A percentile compares a stretch with the other conserved stretches of the same genome.
Conservation (phyloP, 2,329 filamentous ascomycete species). For the Colletotrichum liaoningense region DNA sequence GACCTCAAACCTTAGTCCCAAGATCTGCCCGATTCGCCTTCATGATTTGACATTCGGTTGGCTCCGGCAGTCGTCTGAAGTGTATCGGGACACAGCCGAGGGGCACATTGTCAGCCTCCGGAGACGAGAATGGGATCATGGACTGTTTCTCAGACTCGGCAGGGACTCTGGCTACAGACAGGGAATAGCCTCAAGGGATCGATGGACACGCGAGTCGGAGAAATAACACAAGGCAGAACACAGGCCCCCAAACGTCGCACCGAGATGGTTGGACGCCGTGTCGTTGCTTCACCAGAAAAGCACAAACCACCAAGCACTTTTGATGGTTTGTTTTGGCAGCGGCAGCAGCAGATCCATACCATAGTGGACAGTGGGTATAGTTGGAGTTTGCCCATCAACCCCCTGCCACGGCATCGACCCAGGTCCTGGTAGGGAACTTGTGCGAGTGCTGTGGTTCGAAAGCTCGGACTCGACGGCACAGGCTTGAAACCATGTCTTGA, state of each 20-base stretch:
- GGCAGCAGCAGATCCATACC: constrained; percentile 21
- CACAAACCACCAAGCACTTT: constrained; percentile 18
- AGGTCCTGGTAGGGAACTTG: constrained; percentile 30
- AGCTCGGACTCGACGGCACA: constrained; percentile 14
- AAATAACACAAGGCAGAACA: constrained; percentile 28
- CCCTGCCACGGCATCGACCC: constrained; percentile 9
- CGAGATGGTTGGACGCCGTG: constrained; percentile 11
- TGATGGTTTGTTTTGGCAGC: constrained; percentile 14
- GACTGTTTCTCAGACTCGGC: background rate
- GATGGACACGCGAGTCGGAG: constrained; percentile 26
- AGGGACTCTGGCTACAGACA: background rate
- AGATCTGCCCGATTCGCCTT: background rate
- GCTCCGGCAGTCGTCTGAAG: constrained; percentile 14
- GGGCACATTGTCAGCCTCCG: background rate
- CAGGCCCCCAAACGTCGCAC: constrained; percentile 19
- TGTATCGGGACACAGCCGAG: constrained; percentile 4
- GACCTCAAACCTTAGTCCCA: constrained; percentile 1
- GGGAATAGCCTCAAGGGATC: background rate
- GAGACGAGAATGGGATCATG: background rate
- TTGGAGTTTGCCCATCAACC: constrained; percentile 2
- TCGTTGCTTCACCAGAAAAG: constrained; percentile 4
- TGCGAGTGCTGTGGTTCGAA: constrained; percentile 29
- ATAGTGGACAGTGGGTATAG: background rate
- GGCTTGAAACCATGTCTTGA: constrained; percentile 34
- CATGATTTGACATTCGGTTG: constrained; percentile 9